phyloP scores from a whole-genome alignment of 2,329 filamentous ascomycete species.

The Alternaria ventricosa region DNA sequence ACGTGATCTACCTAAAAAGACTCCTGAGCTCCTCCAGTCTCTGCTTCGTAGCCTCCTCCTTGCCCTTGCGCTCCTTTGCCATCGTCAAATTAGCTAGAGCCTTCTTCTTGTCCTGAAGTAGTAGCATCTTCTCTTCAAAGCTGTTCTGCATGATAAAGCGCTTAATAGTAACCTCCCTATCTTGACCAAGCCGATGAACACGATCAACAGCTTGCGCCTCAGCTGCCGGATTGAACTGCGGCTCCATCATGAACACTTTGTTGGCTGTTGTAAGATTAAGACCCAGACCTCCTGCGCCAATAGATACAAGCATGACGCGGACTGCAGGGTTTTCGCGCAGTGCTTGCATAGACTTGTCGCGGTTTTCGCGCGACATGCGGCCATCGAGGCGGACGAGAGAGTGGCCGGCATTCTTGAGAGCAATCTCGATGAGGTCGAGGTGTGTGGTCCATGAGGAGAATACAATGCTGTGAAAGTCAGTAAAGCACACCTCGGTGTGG shows the following conservation, averaged over 20 bases:
- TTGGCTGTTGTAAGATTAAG: slow-evolving; percentile 88
- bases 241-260: slow-evolving; percentile 96
- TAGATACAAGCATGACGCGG: slow-evolving; percentile 86
- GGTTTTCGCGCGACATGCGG: slow-evolving; percentile 78
- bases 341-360: slow-evolving; percentile 74
- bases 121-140: slow-evolving; percentile 93
- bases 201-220: slow-evolving; percentile 95
- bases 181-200: slow-evolving; percentile 72
- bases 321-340: slow-evolving; percentile 77
- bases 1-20: slow-evolving; percentile 55
- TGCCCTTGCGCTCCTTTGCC: slow-evolving; percentile 59
- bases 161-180: slow-evolving; percentile 82
- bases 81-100: slow-evolving; percentile 81
- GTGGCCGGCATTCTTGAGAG: slow-evolving; percentile 72
- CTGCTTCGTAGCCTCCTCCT: slow-evolving; percentile 69
- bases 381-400: slow-evolving; percentile 84
- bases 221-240: slow-evolving; percentile 94
- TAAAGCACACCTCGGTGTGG: not conserved
- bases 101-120: slow-evolving; percentile 90
- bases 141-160: slow-evolving; percentile 89
- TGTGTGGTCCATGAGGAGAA: slow-evolving; percentile 98
- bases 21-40: slow-evolving; percentile 66
- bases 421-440: slow-evolving; percentile 87
- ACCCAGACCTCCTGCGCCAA: slow-evolving; percentile 88
- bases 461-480: slow-evolving; percentile 66